A percentile compares a stretch with the other conserved stretches of the same genome.
phyloP scores from a whole-genome alignment of 2,329 filamentous ascomycete species.

The Fonsecaea pedrosoi region DNA sequence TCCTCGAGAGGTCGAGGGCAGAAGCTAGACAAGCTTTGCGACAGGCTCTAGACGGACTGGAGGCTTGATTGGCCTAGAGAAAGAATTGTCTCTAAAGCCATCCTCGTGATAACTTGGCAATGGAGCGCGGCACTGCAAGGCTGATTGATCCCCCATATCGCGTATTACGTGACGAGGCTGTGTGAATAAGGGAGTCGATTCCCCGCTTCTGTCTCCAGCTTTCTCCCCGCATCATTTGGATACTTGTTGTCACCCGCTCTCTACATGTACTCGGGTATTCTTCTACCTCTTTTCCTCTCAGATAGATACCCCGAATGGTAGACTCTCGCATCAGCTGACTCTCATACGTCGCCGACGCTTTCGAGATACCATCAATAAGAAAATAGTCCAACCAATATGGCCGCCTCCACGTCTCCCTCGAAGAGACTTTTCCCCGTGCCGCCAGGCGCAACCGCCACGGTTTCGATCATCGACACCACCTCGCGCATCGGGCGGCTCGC shows the following conservation, averaged over 20 bases:
- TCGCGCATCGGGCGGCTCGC: conserved; percentile 1
- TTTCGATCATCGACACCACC: conserved; percentile 19
- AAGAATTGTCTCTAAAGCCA: not conserved
- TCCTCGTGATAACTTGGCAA: not conserved
- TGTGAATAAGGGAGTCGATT: not conserved
- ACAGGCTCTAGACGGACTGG: conserved; percentile 5
- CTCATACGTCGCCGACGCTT: not conserved
- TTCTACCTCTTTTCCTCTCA: not conserved
- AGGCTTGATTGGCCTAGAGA: not conserved
- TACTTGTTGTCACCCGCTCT: not conserved
- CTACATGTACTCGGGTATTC: not conserved
- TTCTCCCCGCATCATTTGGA: not conserved
- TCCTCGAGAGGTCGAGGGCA: conserved; percentile 6
- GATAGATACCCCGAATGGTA: not conserved
- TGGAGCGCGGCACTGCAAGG: not conserved
- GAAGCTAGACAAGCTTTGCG: conserved; percentile 8
- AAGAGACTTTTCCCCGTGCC: conserved; percentile 19
- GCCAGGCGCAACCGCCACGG: conserved; percentile 15
- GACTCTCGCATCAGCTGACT: not conserved
- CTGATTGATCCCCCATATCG: not conserved
- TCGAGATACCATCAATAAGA: not conserved
- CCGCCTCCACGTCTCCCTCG: conserved; percentile 1
- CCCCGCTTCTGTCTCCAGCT: not conserved
- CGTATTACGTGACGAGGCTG: not conserved
- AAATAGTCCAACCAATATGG: not conserved